Conservation (phyloP, 768 basidiomycete genomes). For the Suillus sp. region DNA sequence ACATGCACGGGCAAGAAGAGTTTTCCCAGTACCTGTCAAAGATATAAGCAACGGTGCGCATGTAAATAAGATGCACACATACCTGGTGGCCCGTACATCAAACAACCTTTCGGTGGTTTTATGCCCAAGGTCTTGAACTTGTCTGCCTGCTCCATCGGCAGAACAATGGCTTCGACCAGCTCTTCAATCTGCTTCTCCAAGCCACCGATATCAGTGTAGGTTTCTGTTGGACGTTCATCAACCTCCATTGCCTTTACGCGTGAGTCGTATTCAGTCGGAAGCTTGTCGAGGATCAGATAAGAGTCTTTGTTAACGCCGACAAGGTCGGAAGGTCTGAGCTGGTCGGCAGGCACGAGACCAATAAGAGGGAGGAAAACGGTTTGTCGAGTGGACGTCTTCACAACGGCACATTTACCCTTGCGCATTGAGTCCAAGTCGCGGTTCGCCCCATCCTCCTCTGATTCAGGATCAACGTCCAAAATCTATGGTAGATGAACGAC, state of each 20-base stretch:
- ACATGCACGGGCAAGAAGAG: conserved; percentile 94
- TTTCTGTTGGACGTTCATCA: conserved; percentile 96
- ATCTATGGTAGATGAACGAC: conserved; percentile 56
- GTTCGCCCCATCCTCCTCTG: conserved; percentile 93
- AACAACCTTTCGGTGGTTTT: conserved; percentile 93
- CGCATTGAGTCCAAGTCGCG: conserved; percentile 95
- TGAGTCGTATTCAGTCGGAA: conserved; percentile 97
- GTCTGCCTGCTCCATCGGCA: conserved; percentile 98
- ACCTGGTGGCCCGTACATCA: conserved; percentile 99
- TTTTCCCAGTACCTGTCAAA: conserved; percentile 89
- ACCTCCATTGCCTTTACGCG: conserved; percentile 99
- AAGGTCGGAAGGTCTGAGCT: conserved; percentile 88
- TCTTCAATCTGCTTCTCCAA: conserved; percentile 99
- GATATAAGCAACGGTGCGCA: neutral
- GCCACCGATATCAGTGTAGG: conserved; percentile 96
- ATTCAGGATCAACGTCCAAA: conserved; percentile 91
- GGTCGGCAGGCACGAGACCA: conserved; percentile 91
- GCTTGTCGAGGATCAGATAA: conserved; percentile 92
- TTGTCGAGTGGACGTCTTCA: conserved; percentile 98
- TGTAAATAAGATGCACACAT: conserved; percentile 12
- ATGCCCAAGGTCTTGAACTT: conserved; percentile 99
- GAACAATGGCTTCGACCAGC: conserved; percentile 94
- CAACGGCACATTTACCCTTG: conserved; percentile 97
- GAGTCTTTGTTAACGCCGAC: conserved; percentile 99
- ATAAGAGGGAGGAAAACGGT: conserved; percentile 98